phyloP scores from a whole-genome alignment of 2,329 filamentous ascomycete species.

The Penicillium sp. region DNA sequence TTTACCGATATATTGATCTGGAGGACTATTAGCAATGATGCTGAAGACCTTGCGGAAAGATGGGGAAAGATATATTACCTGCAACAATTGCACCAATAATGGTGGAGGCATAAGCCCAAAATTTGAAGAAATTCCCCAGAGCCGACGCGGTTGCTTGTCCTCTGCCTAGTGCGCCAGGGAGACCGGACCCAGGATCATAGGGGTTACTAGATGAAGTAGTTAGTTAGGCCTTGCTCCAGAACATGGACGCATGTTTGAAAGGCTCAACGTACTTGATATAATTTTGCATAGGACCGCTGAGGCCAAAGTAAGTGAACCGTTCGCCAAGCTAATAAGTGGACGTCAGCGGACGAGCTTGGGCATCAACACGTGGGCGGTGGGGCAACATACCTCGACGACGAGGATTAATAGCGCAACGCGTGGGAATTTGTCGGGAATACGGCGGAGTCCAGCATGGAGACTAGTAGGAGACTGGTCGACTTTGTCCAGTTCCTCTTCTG shows the following conservation, averaged over 20 bases:
- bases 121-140: slow-evolving; percentile 26
- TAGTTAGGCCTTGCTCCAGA: neutral
- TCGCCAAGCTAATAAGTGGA: slow-evolving; percentile 17
- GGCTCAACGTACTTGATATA: slow-evolving; percentile 23
- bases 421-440: slow-evolving; percentile 25
- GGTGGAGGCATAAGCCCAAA: slow-evolving; percentile 43
- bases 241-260: accelerated
- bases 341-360: neutral
- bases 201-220: slow-evolving; percentile 5
- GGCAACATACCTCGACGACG: slow-evolving; percentile 17
- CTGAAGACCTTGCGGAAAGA: neutral
- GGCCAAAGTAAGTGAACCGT: slow-evolving; percentile 25
- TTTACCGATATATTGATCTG: slow-evolving; percentile 46
- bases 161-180: slow-evolving; percentile 10
- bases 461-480: neutral
- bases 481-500: neutral
- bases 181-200: slow-evolving; percentile 9
- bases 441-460: slow-evolving; percentile 13
- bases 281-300: slow-evolving; percentile 28
- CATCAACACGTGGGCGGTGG: neutral
- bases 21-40: neutral
- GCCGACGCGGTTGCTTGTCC: slow-evolving; percentile 12
- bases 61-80: neutral
- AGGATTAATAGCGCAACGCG: slow-evolving; percentile 21
- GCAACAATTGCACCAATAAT: slow-evolving; percentile 43